These are phyloP conservation scores for Microdochium trichocladiopsis DNA, from an alignment of 2,329 filamentous ascomycete species.

Conservation along the genomic window DNA sequence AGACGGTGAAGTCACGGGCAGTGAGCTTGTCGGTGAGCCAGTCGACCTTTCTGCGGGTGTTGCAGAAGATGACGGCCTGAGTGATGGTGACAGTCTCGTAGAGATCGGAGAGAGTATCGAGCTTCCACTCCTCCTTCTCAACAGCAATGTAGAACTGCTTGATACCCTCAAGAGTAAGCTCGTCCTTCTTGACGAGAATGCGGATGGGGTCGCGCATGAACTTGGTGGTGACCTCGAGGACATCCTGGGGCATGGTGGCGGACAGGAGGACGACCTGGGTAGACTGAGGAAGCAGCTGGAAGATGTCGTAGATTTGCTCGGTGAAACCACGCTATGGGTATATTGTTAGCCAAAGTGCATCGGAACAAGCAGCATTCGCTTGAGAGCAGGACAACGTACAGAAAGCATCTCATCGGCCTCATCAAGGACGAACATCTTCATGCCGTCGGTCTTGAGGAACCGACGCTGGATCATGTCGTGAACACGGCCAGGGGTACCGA, in stretches of 20 bases:
- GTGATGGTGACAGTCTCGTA: conserved; percentile 99
- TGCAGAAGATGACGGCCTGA: conserved; percentile 99
- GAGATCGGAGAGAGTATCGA: conserved; percentile 95
- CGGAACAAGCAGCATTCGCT: not conserved
- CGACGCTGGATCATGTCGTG: conserved; percentile 99
- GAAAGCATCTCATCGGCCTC: conserved; percentile 99
- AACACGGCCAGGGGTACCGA: conserved; percentile 96
- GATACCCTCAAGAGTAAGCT: conserved; percentile 98
- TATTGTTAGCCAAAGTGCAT: conserved; percentile 23
- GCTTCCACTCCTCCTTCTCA: conserved; percentile 99
- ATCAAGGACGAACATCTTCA: conserved; percentile 99
- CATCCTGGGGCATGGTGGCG: conserved; percentile 97
- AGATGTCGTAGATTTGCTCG: conserved; percentile 99
- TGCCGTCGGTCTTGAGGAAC: conserved; percentile 91
- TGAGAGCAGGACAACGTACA: conserved; percentile 37
- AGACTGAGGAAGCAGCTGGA: conserved; percentile 95
- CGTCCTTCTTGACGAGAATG: conserved; percentile 99
- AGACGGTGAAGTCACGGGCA: conserved; percentile 97
- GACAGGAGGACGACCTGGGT: conserved; percentile 98
- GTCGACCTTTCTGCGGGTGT: conserved; percentile 99
- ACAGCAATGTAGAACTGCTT: conserved; percentile 99
- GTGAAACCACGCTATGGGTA: conserved; percentile 80
- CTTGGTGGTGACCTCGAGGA: conserved; percentile 98
- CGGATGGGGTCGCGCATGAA: conserved; percentile 99
- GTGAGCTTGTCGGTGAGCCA: conserved; percentile 99